phyloP scores from a whole-genome alignment of 495 filamentous ascomycete genomes.

The Penicillium canescens region DNA sequence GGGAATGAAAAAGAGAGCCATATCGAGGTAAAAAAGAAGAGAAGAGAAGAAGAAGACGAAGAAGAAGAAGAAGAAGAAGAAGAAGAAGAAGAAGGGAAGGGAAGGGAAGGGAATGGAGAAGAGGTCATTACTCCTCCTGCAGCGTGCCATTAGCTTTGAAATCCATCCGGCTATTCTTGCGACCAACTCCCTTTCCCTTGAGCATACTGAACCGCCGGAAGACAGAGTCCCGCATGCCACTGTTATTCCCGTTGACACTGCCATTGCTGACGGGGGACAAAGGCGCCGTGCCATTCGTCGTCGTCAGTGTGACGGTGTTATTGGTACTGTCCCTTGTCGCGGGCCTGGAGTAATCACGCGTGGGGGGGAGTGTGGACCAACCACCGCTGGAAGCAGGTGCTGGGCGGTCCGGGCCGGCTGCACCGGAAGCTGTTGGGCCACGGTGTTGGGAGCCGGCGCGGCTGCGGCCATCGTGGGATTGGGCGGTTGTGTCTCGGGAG shows the following conservation, averaged over 20 bases:
- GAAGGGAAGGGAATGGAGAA: conserved; percentile 11
- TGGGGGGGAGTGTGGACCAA: conserved; percentile 42
- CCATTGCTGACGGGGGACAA: conserved; percentile 7
- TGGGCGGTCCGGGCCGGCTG: conserved; percentile 19
- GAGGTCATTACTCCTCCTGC: conserved; percentile 35
- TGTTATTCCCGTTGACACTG: conserved; percentile 9
- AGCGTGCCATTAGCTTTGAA: conserved; percentile 37
- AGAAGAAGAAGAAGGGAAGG: conserved; percentile 5
- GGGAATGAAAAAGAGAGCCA: neutral
- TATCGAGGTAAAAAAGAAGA: conserved; percentile 18
- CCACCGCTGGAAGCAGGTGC: conserved; percentile 31
- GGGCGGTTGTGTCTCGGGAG: conserved; percentile 29
- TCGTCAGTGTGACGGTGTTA: conserved; percentile 17
- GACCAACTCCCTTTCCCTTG: conserved; percentile 46
- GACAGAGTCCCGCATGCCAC: conserved; percentile 45
- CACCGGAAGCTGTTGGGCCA: conserved; percentile 17
- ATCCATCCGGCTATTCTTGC: conserved; percentile 47
- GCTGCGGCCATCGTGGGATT: conserved; percentile 37
- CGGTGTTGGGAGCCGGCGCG: conserved; percentile 34
- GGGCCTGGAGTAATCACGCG: conserved; percentile 40
- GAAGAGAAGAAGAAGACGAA: neutral
- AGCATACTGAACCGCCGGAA: conserved; percentile 49
- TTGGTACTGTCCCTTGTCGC: conserved; percentile 37
- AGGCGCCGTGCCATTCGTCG: conserved; percentile 10
- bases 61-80: conserved; percentile 8